Evolutionary conservation across 2,329 filamentous ascomycete species (phyloP), one percentile per base, ranked within the genome.

Genomic region (Aspergillus clavatus): DNA sequence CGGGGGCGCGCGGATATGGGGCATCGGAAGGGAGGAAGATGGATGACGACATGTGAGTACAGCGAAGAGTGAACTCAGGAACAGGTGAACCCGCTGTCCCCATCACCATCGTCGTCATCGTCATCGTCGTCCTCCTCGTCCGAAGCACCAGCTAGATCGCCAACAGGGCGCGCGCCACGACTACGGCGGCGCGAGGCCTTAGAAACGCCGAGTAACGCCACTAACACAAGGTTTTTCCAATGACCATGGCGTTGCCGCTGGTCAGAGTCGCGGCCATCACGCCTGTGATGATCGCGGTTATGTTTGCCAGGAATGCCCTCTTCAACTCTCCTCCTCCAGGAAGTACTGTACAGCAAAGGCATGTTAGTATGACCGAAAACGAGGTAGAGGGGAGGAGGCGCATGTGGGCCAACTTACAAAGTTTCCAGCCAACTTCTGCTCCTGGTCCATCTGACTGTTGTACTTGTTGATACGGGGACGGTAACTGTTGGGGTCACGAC

Each of bases 401-500:
- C 11, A 14, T 27, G 11, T 23, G 18, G 22, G 36, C 33, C n/a
- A 38, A 80, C 83, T 77, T 77, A 88, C 84, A 76, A 86, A 98
- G 75, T 97, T 97, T 60, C 94, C 94, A 55, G 72, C 74, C 62
- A 89, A 60, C 79, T 98, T 98, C 79, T 98, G 93, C 68, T 97
- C 93, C 70, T 96, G 90, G 71, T 98, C 93, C 58, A 97, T 81
- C 76, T 98, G 93, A 66, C 87, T 93, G 71, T 90, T 84, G 64
- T 82, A 75, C 81, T 98, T 98, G 82, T 98, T 98, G 78, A 98
- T 98, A 73, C 94, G 89, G 52, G 94, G 93, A 51, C 93, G 85
- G 80, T 82, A 98, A 63, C 93, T 95, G 73, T 85, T 89, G 52
- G 94, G 93, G 65, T 98, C 93, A 68, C 94, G 89, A 63, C 93